These are phyloP conservation scores for Verticillium tricorpus DNA, from an alignment of 2,329 filamentous ascomycete species.

Conservation along the genomic window DNA sequence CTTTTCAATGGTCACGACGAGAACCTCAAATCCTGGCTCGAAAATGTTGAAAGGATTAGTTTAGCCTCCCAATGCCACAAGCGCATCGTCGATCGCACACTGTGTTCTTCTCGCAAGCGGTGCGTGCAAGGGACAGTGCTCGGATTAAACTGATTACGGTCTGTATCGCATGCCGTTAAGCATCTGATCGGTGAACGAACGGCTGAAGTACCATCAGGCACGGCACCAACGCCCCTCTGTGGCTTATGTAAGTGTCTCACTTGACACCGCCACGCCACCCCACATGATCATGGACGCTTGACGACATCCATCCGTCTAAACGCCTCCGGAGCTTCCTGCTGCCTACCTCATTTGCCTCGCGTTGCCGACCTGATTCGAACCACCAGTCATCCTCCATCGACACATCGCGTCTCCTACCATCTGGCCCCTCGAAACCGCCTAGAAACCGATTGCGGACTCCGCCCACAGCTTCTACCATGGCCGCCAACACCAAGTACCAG, in stretches of 20 bases:
- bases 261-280: not conserved
- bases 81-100: not conserved
- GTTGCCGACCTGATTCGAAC: not conserved
- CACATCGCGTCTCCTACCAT: not conserved
- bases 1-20: not conserved
- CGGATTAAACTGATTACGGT: not conserved
- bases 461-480: conserved; percentile 44
- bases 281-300: not conserved
- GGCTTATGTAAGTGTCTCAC: not conserved
- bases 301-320: not conserved
- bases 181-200: not conserved
- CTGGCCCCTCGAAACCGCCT: not conserved
- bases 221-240: too few species aligned
- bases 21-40: not conserved
- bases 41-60: not conserved
- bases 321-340: not conserved
- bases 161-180: not conserved
- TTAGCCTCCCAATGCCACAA: not conserved
- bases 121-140: not conserved
- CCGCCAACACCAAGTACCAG: conserved; percentile 75
- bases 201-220: not conserved
- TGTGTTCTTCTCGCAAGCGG: not conserved
- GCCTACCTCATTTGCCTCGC: not conserved
- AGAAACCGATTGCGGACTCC: not conserved
- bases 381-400: not conserved